Evolutionary conservation across 2,329 filamentous ascomycete species (phyloP).

Genomic region (Clonostachys chloroleuca): DNA sequence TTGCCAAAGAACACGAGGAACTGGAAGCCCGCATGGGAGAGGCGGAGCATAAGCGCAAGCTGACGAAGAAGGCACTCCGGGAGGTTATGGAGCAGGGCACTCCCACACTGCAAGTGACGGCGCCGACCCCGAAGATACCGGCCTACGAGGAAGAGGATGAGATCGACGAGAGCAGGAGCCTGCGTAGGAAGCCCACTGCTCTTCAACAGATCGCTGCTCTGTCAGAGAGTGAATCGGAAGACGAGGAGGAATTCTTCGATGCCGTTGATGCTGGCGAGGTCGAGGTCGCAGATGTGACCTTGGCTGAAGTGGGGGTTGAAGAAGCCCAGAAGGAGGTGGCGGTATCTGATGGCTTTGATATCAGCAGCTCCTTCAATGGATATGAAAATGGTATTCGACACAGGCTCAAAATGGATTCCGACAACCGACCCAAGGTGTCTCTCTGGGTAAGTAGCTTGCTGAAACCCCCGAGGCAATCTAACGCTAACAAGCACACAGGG

Average conservation of each 20-base stretch:
- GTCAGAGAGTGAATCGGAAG: conserved; percentile 77
- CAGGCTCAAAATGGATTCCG: conserved; percentile 81
- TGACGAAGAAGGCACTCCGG: conserved; percentile 83
- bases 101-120: conserved; percentile 21
- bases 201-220: conserved; percentile 64
- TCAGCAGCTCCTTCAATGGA: conserved; percentile 76
- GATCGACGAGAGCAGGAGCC: conserved; percentile 21
- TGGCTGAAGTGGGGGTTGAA: conserved; percentile 45
- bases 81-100: conserved; percentile 66
- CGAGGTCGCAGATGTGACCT: conserved; percentile 67
- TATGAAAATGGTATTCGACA: conserved; percentile 86
- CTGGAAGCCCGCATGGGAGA: conserved; percentile 84
- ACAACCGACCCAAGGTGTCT: conserved; percentile 89
- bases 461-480: neutral
- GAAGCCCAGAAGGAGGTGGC: conserved; percentile 32
- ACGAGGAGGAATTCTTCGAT: conserved; percentile 88
- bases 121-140: conserved; percentile 16
- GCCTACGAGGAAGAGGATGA: conserved; percentile 23
- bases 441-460: conserved; percentile 70
- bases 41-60: conserved; percentile 83
- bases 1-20: conserved; percentile 91
- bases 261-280: conserved; percentile 92
- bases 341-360: conserved; percentile 48
- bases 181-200: conserved; percentile 56
- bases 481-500: conserved; percentile 47